phyloP scores from a whole-genome alignment of 2,329 filamentous ascomycete genomes.

The Fusarium pseudoanthophilum region DNA sequence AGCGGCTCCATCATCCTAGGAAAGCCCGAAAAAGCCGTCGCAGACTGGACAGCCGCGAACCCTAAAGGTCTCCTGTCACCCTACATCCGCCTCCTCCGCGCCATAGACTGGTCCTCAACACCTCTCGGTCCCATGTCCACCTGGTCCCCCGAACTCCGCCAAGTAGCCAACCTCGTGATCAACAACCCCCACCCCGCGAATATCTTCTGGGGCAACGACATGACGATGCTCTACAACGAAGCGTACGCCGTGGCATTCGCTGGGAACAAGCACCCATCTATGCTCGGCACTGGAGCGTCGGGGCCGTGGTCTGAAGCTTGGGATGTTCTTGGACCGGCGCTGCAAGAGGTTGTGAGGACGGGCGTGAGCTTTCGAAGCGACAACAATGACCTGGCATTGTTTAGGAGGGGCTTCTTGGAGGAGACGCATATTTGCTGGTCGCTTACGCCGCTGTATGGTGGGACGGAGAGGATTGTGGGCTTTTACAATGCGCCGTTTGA shows the following conservation, averaged over 20 bases:
- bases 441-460: constrained; percentile 52
- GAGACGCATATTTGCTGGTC: constrained; percentile 55
- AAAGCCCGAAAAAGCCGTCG: constrained; percentile 48
- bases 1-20: constrained; percentile 46
- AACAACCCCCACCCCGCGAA: constrained; percentile 57
- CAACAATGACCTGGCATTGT: constrained; percentile 48
- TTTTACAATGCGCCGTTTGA: constrained; percentile 55
- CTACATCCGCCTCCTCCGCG: constrained; percentile 46
- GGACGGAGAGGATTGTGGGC: constrained; percentile 49
- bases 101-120: constrained; percentile 56
- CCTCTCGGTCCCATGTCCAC: constrained; percentile 55
- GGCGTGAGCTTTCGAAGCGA: constrained; percentile 49
- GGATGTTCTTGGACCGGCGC: constrained; percentile 47
- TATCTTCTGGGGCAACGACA: constrained; percentile 70
- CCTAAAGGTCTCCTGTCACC: constrained; percentile 47
- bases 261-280: constrained; percentile 69
- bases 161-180: constrained; percentile 53
- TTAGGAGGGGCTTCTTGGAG: constrained; percentile 51
- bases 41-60: constrained; percentile 49
- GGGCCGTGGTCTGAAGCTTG: constrained; percentile 66
- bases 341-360: constrained; percentile 51
- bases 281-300: constrained; percentile 68
- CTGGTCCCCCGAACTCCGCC: constrained; percentile 59
- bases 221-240: constrained; percentile 73
- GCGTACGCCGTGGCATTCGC: constrained; percentile 66